Conservation (phyloP, 1,284 basidiomycete genomes). For the Exobasidium rhododendri region DNA sequence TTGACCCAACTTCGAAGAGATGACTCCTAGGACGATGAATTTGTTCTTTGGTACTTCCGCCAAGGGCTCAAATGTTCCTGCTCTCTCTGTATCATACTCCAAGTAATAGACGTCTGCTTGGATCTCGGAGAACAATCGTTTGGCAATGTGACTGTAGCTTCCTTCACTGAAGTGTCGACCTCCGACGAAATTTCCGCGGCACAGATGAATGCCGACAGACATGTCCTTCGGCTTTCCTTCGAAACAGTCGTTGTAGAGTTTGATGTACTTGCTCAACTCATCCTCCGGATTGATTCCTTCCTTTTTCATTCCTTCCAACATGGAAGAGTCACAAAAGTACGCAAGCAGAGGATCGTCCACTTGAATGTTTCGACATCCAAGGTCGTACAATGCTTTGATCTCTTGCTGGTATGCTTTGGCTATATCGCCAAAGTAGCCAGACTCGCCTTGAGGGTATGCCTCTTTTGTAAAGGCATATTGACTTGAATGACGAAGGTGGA, state of each 20-base stretch:
- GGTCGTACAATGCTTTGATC: slow-evolving; percentile 4
- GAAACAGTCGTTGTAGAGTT: slow-evolving; percentile 11
- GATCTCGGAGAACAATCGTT: slow-evolving; percentile 7
- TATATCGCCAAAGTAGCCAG: slow-evolving; percentile 9
- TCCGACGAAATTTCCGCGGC: slow-evolving; percentile 2
- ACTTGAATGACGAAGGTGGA: slow-evolving; percentile 8
- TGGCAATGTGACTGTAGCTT: slow-evolving; percentile 7
- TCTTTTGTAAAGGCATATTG: slow-evolving; percentile 11
- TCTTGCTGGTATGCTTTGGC: slow-evolving; percentile 8
- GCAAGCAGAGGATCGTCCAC: slow-evolving; percentile 11
- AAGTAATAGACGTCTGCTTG: slow-evolving; percentile 4
- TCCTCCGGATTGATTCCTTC: slow-evolving; percentile 2
- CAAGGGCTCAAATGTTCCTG: slow-evolving; percentile 11
- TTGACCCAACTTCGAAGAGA: slow-evolving; percentile 11
- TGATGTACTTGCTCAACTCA: not conserved
- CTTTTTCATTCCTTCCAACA: slow-evolving; percentile 11
- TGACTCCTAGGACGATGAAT: slow-evolving; percentile 6
- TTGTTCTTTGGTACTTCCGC: slow-evolving; percentile 7
- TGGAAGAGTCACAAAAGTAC: slow-evolving; percentile 10
- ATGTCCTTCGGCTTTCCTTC: slow-evolving; percentile 3
- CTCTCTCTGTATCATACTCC: slow-evolving; percentile 11
- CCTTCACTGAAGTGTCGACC: slow-evolving; percentile 7
- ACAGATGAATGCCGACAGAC: slow-evolving; percentile 5
- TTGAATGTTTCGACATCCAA: slow-evolving; percentile 11
- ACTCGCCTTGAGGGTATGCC: slow-evolving; percentile 5